Percentiles rank a stretch among this genome's conserved stretches.
phyloP scores from a whole-genome alignment of 2,329 filamentous ascomycete species.

The Aspergillus sp. region DNA sequence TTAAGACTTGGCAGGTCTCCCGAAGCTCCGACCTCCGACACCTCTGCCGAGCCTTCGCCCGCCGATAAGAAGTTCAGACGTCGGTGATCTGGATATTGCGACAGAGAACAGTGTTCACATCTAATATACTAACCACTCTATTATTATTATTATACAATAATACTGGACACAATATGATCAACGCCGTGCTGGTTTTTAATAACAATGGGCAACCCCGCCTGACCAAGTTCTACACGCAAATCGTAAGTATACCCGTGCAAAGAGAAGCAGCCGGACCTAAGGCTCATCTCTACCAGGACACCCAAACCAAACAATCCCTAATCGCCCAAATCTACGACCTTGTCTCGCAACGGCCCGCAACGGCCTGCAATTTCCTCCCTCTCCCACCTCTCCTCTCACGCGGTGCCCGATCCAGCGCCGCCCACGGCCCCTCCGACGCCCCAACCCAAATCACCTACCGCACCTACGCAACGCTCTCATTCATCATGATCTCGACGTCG shows the following conservation, averaged over 20 bases:
- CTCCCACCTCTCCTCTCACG: conserved; percentile 56
- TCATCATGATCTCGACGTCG: conserved; percentile 94
- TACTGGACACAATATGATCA: conserved; percentile 66
- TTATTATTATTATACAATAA: too few species aligned
- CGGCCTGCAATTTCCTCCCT: conserved; percentile 95
- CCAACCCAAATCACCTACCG: conserved; percentile 96
- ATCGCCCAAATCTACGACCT: conserved; percentile 97
- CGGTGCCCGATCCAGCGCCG: conserved; percentile 40
- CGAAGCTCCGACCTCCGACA: conserved; percentile 4
- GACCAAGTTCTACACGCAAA: conserved; percentile 97
- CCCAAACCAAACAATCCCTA: conserved; percentile 89
- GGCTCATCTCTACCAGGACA: conserved; percentile 57
- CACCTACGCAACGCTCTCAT: conserved; percentile 95
- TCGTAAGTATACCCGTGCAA: conserved; percentile 48
- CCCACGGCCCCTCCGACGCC: conserved; percentile 65
- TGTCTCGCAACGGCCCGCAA: conserved; percentile 81
- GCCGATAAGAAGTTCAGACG: conserved; percentile 9
- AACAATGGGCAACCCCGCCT: conserved; percentile 93
- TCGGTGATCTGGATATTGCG: too few species aligned
- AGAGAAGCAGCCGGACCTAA: background rate
- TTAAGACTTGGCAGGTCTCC: conserved; percentile 3
- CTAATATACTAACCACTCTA: too few species aligned
- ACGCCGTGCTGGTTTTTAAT: conserved; percentile 97
- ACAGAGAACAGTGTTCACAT: too few species aligned
- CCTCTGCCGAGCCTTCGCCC: conserved; percentile 8